These are phyloP conservation scores for Skeletonema tropicum DNA, from an alignment of 108 stramenopile species.

Conservation along the genomic window DNA sequence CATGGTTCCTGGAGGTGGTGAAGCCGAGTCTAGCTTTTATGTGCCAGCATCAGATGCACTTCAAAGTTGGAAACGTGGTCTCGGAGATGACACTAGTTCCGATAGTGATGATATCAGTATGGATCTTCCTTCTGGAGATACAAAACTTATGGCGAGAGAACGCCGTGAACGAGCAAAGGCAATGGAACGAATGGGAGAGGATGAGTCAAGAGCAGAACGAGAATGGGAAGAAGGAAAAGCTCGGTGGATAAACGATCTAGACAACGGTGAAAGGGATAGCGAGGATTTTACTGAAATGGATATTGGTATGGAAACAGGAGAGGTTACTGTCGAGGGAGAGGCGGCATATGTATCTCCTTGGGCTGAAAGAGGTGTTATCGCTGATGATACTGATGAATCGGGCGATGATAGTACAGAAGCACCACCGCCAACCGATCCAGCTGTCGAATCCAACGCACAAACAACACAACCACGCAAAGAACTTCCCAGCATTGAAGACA, in stretches of 20 bases:
- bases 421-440: not conserved
- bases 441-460: not conserved
- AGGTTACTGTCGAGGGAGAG: constrained; percentile 37
- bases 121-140: constrained; percentile 42
- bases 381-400: not conserved
- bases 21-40: constrained; percentile 45
- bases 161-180: constrained; percentile 28
- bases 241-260: constrained; percentile 30
- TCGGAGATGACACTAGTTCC: not conserved
- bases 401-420: not conserved
- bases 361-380: constrained; percentile 22
- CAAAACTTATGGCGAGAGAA: constrained; percentile 35
- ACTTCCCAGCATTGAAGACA: constrained; percentile 64
- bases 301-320: constrained; percentile 39
- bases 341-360: constrained; percentile 34
- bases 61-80: constrained; percentile 8
- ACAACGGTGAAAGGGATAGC: not conserved
- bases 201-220: constrained; percentile 38
- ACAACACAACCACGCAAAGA: constrained; percentile 25
- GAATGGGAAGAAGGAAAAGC: constrained; percentile 52
- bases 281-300: constrained; percentile 29
- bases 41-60: constrained; percentile 21
- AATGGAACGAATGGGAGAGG: constrained; percentile 44
- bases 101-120: constrained; percentile 2
- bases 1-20: constrained; percentile 36